Percentiles rank a stretch among this genome's conserved stretches.
These are phyloP conservation scores for Talaromyces nanjingensis DNA, from an alignment of 495 filamentous ascomycete genomes.

Conservation along the genomic window DNA sequence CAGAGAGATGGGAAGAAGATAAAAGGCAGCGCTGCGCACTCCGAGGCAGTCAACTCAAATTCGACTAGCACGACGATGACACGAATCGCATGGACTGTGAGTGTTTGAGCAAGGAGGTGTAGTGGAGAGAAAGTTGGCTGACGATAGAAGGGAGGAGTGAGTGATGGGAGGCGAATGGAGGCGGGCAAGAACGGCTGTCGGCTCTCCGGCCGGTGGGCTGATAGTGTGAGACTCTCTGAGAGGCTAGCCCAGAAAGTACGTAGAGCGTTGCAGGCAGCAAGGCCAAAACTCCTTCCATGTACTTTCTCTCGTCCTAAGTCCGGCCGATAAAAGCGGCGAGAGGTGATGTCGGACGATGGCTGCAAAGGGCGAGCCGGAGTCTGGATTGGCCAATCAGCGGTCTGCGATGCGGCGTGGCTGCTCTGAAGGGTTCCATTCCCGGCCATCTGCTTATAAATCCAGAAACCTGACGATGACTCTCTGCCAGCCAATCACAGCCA, in stretches of 20 bases:
- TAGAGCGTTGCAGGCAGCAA: not conserved
- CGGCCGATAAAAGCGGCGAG: not conserved
- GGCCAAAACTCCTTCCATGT: not conserved
- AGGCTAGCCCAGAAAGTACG: not conserved
- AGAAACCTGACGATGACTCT: not conserved
- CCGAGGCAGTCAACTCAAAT: not conserved
- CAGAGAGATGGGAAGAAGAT: not conserved
- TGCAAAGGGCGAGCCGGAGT: not conserved
- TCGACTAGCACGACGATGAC: not conserved
- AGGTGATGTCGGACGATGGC: not conserved
- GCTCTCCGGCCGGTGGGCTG: not conserved
- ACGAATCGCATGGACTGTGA: not conserved
- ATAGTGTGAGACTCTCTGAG: not conserved
- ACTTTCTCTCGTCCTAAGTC: not conserved
- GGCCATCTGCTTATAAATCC: conserved; percentile 7
- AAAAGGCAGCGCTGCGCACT: not conserved
- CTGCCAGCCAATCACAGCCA: not conserved
- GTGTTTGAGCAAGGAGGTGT: not conserved
- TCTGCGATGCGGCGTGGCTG: not conserved
- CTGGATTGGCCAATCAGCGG: not conserved
- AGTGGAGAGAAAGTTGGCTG: not conserved
- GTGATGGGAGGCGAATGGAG: conserved; percentile 2
- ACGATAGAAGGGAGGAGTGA: not conserved
- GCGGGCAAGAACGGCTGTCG: not conserved
- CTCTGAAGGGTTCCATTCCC: not conserved